Base-by-base conservation (phyloP, 306 rosid genomes). In the Corylus heterophylla region DNA sequence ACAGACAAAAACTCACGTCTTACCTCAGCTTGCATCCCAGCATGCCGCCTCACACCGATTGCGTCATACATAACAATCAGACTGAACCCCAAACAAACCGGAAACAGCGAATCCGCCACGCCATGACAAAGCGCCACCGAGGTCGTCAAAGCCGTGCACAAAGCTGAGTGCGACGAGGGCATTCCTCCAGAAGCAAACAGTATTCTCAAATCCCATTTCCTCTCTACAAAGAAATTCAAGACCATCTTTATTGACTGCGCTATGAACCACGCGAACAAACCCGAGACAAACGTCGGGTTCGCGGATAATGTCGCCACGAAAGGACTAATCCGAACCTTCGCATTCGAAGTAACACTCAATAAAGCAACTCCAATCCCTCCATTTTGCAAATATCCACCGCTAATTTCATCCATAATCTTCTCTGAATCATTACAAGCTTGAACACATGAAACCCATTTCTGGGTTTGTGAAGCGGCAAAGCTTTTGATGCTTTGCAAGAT, bases 1-100 rank as follows among this genome's bases (percentile, higher is more conserved):
- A 11, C 67, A 51, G 50, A 2, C n/a, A 64, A 44, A n/a, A 68
- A 44, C 16, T 37, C 49, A 67, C 0, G 56, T 78, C 73, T 17
- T 75, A 92, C 98, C 98, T 89, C 87, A 74, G 97, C 98, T 79
- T 94, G 98, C 89, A 90, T 92, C 69, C 97, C 98, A 61, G 97
- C 97, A 82, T 94, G 98, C 64, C 98, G 79, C 29, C 98, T 82
- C 64, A 94, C 97, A 20, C 97, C 97, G 56, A 89, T 92, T 0
- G 97, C 97, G 77, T 94, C 98, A 66, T 90, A 92, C 97, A 94
- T 94, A 20, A 94, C 98, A 81, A 94, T 88, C 5, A 92, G 88
- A 78, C 88, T 90, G 82, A 94, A 94, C 2, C 97, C 97, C 85
- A 94, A 81, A 74, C 90, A 92, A 70, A 94, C 97, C 2, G 97